Conservation (phyloP, 768 basidiomycete genomes). For the Lentinula guzmanii region DNA sequence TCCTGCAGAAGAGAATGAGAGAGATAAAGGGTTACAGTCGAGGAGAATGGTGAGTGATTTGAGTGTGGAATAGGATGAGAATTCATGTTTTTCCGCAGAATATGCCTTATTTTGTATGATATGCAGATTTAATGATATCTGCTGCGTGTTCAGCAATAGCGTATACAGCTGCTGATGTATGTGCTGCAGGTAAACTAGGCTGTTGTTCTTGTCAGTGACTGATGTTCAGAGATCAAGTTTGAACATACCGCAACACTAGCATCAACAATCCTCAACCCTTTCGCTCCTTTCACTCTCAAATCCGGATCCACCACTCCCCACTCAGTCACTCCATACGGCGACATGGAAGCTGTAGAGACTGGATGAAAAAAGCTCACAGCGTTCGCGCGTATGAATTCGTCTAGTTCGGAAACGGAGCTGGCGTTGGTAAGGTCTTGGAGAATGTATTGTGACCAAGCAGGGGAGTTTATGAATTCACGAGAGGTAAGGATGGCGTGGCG, state of each 20-base stretch:
- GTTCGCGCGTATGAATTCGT: slow-evolving; percentile 18
- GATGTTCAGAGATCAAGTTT: background rate
- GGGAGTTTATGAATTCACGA: slow-evolving; percentile 12
- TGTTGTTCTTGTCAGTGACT: background rate
- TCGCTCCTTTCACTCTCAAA: slow-evolving; percentile 17
- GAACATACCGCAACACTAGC: slow-evolving; percentile 15
- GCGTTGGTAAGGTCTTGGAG: slow-evolving; percentile 14
- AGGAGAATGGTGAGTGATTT: slow-evolving; percentile 58
- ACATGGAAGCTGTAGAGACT: slow-evolving; percentile 28
- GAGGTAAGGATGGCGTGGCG: slow-evolving; percentile 15
- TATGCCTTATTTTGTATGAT: slow-evolving; percentile 7
- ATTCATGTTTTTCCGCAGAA: background rate
- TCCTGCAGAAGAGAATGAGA: slow-evolving; percentile 85
- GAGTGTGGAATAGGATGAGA: background rate
- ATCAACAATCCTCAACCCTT: slow-evolving; percentile 21
- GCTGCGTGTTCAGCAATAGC: slow-evolving; percentile 7
- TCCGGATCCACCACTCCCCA: slow-evolving; percentile 18
- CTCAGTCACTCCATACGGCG: slow-evolving; percentile 16
- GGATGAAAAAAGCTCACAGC: slow-evolving; percentile 26
- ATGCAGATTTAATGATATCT: slow-evolving; percentile 10
- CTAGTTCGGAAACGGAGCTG: slow-evolving; percentile 22
- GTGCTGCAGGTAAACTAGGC: slow-evolving; percentile 8
- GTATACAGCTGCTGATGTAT: slow-evolving; percentile 7
- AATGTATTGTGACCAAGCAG: slow-evolving; percentile 13
- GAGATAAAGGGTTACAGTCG: slow-evolving; percentile 73